Evolutionary conservation across 208 protist genomes (phyloP), one percentile per base, ranked within the genome.

Genomic region (Trypanosoma lewisi): DNA sequence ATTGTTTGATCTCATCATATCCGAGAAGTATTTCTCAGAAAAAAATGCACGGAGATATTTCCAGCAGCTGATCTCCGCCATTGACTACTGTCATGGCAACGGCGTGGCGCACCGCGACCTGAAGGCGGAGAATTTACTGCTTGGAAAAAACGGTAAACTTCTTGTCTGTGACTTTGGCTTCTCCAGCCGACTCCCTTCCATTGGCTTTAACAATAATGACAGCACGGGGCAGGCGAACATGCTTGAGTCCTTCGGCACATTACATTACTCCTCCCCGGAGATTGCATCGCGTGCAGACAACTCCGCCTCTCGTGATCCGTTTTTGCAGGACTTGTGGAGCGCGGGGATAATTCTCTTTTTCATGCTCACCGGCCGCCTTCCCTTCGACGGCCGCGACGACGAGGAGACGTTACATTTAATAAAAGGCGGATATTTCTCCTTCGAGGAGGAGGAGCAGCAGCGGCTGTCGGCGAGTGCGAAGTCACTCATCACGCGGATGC

Each of bases 361-460:
- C 44, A 95, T 97, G 88, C 81, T 99, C 19, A 96, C 94, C 11
- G 98, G 98, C 5, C 81, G 85, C 12, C 83, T 99, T 4, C 98
- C 98, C 17, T 99, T 99, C 63, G 96, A 93, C 49, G 91, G 85
- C 33, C 79, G 83, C 21, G 80, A 89, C 60, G 87, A 99, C 51
- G 97, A 98, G 62, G 96, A 97, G 36, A 98, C 90, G 11, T 77
- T 97, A 44, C 77, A 97, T 45, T 82, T 96, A 14, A 94, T 96
- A 59, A 72, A 89, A 58, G 61, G 61, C 27, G 73, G 49, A 27
- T 63, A 77, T 42, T 81, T 91, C 52, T 44, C 34, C 37, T 92
- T 89, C 48, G 61, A 81, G 17, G 85, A 87, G 64, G 81, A 89
- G 21, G 93, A 92, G 73, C 49, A 77, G 25, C 21, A 58, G 28